A percentile compares a stretch with the other conserved stretches of the same genome.
phyloP scores from a whole-genome alignment of 495 filamentous ascomycete genomes.

The Hypoxylon intermedium region DNA sequence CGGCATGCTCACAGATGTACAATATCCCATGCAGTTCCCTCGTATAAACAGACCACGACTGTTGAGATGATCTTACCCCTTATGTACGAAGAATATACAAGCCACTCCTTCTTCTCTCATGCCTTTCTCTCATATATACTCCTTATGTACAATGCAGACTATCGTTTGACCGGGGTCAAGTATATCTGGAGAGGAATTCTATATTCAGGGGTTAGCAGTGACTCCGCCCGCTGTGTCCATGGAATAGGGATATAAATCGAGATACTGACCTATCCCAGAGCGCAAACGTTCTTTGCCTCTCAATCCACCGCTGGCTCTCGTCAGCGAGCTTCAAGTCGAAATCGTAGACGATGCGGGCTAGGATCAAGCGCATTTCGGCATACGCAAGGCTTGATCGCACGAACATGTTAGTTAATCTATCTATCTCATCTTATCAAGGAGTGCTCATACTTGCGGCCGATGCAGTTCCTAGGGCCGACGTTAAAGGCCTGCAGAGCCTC shows the following conservation, averaged over 20 bases:
- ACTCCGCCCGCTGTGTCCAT: no score
- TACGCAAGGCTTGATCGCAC: constrained; percentile 42
- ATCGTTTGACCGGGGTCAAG: constrained; percentile 32
- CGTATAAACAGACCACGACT: neutral
- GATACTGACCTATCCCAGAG: constrained; percentile 42
- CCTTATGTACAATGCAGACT: neutral
- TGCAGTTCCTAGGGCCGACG: constrained; percentile 49
- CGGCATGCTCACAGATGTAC: neutral
- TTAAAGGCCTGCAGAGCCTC: constrained; percentile 50
- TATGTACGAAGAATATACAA: neutral
- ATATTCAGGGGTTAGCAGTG: constrained; percentile 1
- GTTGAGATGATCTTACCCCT: neutral
- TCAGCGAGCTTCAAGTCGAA: constrained; percentile 46
- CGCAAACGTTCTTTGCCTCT: constrained; percentile 34
- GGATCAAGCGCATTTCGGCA: constrained; percentile 52
- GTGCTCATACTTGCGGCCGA: constrained; percentile 49
- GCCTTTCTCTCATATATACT: neutral
- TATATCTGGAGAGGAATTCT: constrained; percentile 32
- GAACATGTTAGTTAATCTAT: constrained; percentile 1
- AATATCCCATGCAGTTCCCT: no score
- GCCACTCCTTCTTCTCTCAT: neutral
- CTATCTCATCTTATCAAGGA: neutral
- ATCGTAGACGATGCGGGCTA: constrained; percentile 49
- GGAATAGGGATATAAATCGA: no score
- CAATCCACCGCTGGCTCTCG: constrained; percentile 42